Evolutionary conservation across 1,284 basidiomycete genomes (phyloP).

Genomic region (Peniophora sp.): DNA sequence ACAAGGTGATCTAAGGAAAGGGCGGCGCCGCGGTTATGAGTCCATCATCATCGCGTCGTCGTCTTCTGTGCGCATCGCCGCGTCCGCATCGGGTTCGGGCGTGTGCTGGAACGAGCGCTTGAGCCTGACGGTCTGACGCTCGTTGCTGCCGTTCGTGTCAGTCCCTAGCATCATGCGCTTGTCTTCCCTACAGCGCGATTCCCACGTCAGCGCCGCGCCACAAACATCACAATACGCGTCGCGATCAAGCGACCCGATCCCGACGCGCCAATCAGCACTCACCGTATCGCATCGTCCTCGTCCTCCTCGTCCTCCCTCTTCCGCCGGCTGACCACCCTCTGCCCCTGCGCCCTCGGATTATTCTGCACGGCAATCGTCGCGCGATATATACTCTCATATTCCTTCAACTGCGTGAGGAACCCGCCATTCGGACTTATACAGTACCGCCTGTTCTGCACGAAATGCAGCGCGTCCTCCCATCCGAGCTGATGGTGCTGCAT

Average conservation of each 20-base stretch:
- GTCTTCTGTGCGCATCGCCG: constrained; percentile 9
- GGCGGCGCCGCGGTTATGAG: not conserved
- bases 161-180: constrained; percentile 4
- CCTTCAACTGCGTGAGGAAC: constrained; percentile 85
- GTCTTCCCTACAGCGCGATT: constrained; percentile 6
- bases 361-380: constrained; percentile 58
- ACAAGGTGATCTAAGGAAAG: constrained; percentile 20
- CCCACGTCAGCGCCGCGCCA: not conserved
- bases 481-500: constrained; percentile 77
- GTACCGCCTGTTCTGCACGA: constrained; percentile 85
- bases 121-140: constrained; percentile 1
- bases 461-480: constrained; percentile 78
- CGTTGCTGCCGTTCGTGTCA: too few relatives aligned
- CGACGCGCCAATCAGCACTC: too few relatives aligned
- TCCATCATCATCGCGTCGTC: constrained; percentile 5
- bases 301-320: constrained; percentile 61
- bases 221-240: constrained; percentile 22
- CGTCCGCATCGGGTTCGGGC: constrained; percentile 1
- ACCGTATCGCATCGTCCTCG: constrained; percentile 58
- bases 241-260: too few relatives aligned
- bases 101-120: not conserved
- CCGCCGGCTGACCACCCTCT: constrained; percentile 42
- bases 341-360: constrained; percentile 32
- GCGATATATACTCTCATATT: constrained; percentile 86
- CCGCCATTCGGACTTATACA: constrained; percentile 86